Percentiles rank a stretch among this genome's conserved stretches.
Evolutionary conservation across 495 filamentous ascomycete species (phyloP).

Genomic region (Penicillium subrubescens): DNA sequence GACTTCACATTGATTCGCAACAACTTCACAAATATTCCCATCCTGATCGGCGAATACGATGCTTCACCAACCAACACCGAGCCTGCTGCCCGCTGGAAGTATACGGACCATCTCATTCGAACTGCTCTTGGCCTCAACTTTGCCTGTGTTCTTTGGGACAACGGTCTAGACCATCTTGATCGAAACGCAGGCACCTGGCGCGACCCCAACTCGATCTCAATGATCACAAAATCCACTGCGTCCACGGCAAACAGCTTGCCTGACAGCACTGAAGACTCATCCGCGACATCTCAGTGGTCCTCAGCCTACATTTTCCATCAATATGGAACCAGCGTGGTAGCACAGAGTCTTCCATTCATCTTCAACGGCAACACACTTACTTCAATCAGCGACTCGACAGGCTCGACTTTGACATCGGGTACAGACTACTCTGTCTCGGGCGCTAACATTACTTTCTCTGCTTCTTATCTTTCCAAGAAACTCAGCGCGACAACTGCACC

Average conservation of each 20-base stretch:
- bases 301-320: constrained; percentile 60
- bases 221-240: constrained; percentile 46
- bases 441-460: constrained; percentile 48
- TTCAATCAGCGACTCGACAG: constrained; percentile 43
- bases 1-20: constrained; percentile 54
- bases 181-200: constrained; percentile 49
- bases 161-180: constrained; percentile 47
- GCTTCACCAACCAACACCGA: constrained; percentile 52
- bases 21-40: constrained; percentile 57
- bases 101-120: constrained; percentile 55
- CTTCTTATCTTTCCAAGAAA: constrained; percentile 49
- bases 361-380: constrained; percentile 58
- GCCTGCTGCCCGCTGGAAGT: constrained; percentile 59
- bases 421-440: constrained; percentile 51
- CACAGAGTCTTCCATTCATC: constrained; percentile 46
- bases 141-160: constrained; percentile 59
- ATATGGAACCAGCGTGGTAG: constrained; percentile 45
- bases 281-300: constrained; percentile 45
- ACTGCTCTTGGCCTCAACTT: constrained; percentile 49
- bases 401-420: constrained; percentile 30
- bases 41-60: constrained; percentile 63
- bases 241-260: constrained; percentile 54
- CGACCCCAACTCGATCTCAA: constrained; percentile 49
- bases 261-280: constrained; percentile 52
- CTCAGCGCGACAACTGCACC: constrained; percentile 38